Percentiles rank a stretch among this genome's conserved stretches.
Evolutionary conservation across 2,329 filamentous ascomycete genomes (phyloP).

Genomic region (Colletotrichum sp.): DNA sequence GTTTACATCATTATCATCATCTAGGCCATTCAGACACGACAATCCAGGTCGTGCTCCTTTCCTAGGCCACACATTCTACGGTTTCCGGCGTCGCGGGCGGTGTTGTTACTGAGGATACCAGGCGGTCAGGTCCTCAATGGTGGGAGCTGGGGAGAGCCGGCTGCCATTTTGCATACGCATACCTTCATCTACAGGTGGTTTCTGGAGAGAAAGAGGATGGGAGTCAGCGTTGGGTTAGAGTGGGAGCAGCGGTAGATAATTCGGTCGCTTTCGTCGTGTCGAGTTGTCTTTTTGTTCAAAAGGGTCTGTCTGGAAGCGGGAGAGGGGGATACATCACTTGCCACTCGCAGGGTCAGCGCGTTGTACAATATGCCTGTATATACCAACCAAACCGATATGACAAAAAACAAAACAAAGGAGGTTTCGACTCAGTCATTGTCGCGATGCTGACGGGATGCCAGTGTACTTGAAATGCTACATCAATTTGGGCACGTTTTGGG

Average conservation of each 20-base stretch:
- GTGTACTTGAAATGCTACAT: background rate
- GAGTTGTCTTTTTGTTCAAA: background rate
- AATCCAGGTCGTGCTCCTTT: background rate
- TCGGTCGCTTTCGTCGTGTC: constrained; percentile 1
- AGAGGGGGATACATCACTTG: constrained; percentile 8
- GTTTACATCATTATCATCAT: background rate
- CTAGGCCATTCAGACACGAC: background rate
- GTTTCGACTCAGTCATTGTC: background rate
- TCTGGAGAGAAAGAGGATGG: constrained; percentile 8
- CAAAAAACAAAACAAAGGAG: background rate
- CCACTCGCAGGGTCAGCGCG: constrained; percentile 1
- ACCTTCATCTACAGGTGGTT: constrained; percentile 12
- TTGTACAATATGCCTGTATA: constrained; percentile 20
- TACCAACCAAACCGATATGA: constrained; percentile 12
- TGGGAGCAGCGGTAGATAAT: background rate
- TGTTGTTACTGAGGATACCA: constrained; percentile 11
- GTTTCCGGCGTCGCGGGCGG: constrained; percentile 14
- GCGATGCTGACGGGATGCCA: background rate
- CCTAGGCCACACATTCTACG: background rate
- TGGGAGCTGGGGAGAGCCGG: background rate
- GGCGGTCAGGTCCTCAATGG: constrained; percentile 3
- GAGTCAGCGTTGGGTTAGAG: constrained; percentile 8
- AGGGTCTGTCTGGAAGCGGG: background rate
- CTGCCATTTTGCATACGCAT: constrained; percentile 17
- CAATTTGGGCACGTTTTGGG: background rate